Conservation (phyloP, 257 asterid genomes). For the Leonotis leonurus region DNA sequence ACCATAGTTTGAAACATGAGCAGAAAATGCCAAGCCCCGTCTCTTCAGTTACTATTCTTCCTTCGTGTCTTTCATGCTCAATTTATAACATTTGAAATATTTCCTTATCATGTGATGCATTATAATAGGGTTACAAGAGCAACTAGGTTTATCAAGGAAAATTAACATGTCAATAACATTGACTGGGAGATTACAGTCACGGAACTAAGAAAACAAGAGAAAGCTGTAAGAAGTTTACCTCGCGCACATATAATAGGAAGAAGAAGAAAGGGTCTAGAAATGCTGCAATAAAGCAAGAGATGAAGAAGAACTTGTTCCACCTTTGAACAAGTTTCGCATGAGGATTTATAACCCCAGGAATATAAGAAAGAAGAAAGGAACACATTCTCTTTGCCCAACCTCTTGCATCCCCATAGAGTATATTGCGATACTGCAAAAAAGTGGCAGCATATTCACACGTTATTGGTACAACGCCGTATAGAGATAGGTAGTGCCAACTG, state of each 20-base stretch:
- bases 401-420: conserved; percentile 60
- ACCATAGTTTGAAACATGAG: neutral
- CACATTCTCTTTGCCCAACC: conserved; percentile 56
- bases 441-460: conserved; percentile 1
- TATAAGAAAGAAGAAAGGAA: conserved; percentile 31
- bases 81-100: no score
- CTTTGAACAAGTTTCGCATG: conserved; percentile 57
- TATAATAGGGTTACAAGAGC: no score
- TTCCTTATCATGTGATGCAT: no score
- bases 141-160: neutral
- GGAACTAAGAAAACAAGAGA: neutral
- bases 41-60: no score
- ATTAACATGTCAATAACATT: neutral
- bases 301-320: conserved; percentile 74
- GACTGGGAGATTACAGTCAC: neutral
- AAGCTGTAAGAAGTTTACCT: conserved; percentile 33
- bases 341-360: conserved; percentile 85
- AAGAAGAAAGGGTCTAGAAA: conserved; percentile 81
- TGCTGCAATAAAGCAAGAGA: conserved; percentile 57
- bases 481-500: neutral
- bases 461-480: neutral
- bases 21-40: neutral
- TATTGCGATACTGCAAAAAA: conserved; percentile 49
- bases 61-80: no score
- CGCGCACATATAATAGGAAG: conserved; percentile 47